Base-by-base conservation (phyloP, 1,139 yeast species). In the Suhomyces wounanorum region DNA sequence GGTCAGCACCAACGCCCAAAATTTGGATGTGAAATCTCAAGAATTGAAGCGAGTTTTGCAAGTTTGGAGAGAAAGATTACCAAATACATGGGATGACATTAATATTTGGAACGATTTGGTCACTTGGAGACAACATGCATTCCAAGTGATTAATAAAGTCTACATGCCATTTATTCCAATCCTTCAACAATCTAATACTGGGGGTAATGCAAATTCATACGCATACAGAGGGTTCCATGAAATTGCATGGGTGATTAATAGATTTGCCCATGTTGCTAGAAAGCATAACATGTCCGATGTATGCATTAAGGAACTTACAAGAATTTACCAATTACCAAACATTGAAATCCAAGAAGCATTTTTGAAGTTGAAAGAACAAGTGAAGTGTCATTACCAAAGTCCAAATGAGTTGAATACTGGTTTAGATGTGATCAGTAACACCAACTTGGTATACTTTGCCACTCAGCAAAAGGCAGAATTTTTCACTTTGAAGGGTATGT, bases 281-380 rank as follows among this genome's bases (percentile, higher is more conserved):
- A 90, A 91, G 67, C 99, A 95, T 66, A 87, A 89, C 55, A 89
- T 95, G 96, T 89, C 97, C 0, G 98, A 94, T 52, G 99, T 95
- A 46, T 95, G 99, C 73, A 86, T 92, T 55, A 87, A 85, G 57
- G 98, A 95, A 65, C 74, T 95, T 61, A 89, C 97, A 3, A 88
- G 94, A 75, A 95, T 95, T 50, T 95, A 95, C 70, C 94, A 96
- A 10, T 75, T 95, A 55, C 99, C 99, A 28, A 95, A 95, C 62
- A 95, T 95, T 68, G 99, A 95, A 70, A 94, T 95, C 55, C 99
- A 94, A 66, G 99, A 95, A 66, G 99, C 99, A 0, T 95, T 94
- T 73, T 73, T 94, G 72, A 95, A 95, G 65, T 77, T 95, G 57
- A 84, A 97, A 55, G 99, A 95, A 66, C 99, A 95, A 69, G 99